A percentile compares a stretch with the other conserved stretches of the same genome.
phyloP scores from a whole-genome alignment of 352 stramenopile species.

The Phytophthora pisi region DNA sequence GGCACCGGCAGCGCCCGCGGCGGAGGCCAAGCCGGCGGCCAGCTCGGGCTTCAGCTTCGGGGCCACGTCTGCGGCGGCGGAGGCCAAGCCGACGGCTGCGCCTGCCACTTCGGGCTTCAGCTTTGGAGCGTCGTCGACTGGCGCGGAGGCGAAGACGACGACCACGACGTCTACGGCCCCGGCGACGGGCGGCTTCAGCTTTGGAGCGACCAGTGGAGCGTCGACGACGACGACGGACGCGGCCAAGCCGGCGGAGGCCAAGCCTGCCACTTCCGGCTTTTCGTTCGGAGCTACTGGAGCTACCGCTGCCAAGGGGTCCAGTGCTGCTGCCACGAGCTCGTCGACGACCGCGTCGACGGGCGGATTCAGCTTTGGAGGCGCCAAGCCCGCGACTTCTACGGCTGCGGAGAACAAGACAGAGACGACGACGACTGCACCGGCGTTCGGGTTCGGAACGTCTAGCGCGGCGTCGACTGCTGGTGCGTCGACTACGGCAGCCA shows the following conservation, averaged over 20 bases:
- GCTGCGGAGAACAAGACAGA: conserved; percentile 38
- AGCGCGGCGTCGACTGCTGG: conserved; percentile 22
- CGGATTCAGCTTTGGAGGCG: conserved; percentile 55
- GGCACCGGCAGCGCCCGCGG: background rate
- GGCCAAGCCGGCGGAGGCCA: conserved; percentile 23
- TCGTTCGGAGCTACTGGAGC: conserved; percentile 27
- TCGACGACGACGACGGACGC: conserved; percentile 19
- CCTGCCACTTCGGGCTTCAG: conserved; percentile 4
- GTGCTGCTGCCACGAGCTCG: conserved; percentile 15
- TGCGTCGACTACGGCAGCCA: conserved; percentile 24
- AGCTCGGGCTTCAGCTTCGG: conserved; percentile 15
- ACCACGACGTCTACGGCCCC: conserved; percentile 9
- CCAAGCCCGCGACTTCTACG: conserved; percentile 24
- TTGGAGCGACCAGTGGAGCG: conserved; percentile 13
- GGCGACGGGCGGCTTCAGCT: conserved; percentile 31
- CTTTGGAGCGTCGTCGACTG: conserved; percentile 8
- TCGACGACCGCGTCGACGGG: conserved; percentile 25
- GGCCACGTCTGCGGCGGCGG: conserved; percentile 1
- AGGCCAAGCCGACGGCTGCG: conserved; percentile 1
- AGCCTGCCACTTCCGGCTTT: conserved; percentile 33
- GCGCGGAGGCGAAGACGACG: conserved; percentile 23
- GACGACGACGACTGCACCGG: conserved; percentile 21
- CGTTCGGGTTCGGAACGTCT: conserved; percentile 41
- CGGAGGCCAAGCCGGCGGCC: background rate
- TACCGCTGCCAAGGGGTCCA: conserved; percentile 6